Evolutionary conservation across 495 filamentous ascomycete species (phyloP), one percentile per base, ranked within the genome.

Genomic region (Neurospora sp.): DNA sequence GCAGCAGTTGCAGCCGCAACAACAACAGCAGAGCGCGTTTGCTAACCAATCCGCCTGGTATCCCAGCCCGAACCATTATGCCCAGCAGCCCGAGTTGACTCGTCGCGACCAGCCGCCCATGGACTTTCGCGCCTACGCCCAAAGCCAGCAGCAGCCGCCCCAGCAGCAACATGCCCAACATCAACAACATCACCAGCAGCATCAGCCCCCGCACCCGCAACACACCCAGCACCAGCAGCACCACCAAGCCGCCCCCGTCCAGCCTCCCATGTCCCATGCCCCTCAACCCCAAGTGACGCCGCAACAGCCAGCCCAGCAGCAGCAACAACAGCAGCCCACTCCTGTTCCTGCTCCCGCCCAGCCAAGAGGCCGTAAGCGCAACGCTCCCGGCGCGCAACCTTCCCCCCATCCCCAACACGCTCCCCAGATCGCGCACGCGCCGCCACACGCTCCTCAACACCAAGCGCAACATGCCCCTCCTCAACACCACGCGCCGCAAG

Each of bases 291-390:
- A 79, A 62, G 78, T 80, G 39, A 62, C 54, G 54, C 23, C 54
- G 54, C 54, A 62, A 35, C 73, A 79, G 1, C 77, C 78, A 0
- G 75, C 77, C 16, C 81, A 84, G 74, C 83, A 85, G 75, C 81
- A 83, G 74, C 83, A 85, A 75, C 81, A 76, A 75, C 81, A 76
- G n/a, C 82, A 83, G 5, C 83, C 82, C n/a, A 80, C 82, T 3
- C 82, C 79, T 41, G 78, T 83, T 18, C 78, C 83, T 9, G 82
- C 77, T 11, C 74, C 80, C 69, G 71, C 75, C 46, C 74, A 72
- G 42, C 39, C 72, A 72, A 73, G 77, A 41, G 72, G 35, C 12
- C 71, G 81, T 69, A 82, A 82, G 72, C 78, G 81, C 31, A 72
- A 76, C 20, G 80, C 80, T 11, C 78, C 79, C 18, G 78, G 78